A percentile compares a stretch with the other conserved stretches of the same genome.
phyloP scores from a whole-genome alignment of 768 basidiomycete species.

The Serendipita sp. region DNA sequence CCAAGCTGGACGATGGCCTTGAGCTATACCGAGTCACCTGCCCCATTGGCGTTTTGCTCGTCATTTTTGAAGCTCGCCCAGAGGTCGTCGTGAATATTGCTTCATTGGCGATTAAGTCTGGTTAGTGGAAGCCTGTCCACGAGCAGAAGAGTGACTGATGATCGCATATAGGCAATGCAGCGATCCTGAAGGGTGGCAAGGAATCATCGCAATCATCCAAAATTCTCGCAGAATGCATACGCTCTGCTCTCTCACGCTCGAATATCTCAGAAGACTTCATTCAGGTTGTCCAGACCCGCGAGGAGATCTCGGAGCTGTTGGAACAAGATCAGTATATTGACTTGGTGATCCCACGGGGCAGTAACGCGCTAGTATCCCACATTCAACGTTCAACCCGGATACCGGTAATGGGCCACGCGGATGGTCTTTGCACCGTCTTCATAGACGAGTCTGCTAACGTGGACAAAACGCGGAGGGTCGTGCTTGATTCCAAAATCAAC shows the following conservation, averaged over 20 bases:
- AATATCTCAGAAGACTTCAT: slow-evolving; percentile 65
- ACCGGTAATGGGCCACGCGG: slow-evolving; percentile 97
- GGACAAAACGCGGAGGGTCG: slow-evolving; percentile 66
- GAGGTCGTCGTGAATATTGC: slow-evolving; percentile 98
- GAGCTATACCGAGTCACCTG: slow-evolving; percentile 90
- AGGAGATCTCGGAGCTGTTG: slow-evolving; percentile 77
- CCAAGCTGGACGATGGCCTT: slow-evolving; percentile 70
- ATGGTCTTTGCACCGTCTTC: slow-evolving; percentile 83
- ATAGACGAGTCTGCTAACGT: slow-evolving; percentile 67
- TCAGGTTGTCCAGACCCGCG: slow-evolving; percentile 80
- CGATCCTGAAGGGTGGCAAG: slow-evolving; percentile 94
- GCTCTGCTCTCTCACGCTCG: slow-evolving; percentile 55
- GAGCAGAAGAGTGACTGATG: background rate
- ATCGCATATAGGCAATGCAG: slow-evolving; percentile 61
- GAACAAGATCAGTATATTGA: slow-evolving; percentile 85
- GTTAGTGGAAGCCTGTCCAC: slow-evolving; percentile 25
- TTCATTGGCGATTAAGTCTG: slow-evolving; percentile 88
- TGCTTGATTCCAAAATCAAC: slow-evolving; percentile 84
- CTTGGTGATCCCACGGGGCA: slow-evolving; percentile 90
- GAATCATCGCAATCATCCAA: slow-evolving; percentile 73
- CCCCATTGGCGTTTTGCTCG: slow-evolving; percentile 87
- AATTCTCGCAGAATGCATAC: slow-evolving; percentile 65
- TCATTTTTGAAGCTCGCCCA: slow-evolving; percentile 94
- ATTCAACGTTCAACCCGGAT: slow-evolving; percentile 86
- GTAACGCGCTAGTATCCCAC: slow-evolving; percentile 71